Evolutionary conservation across 2,329 filamentous ascomycete species (phyloP), one percentile per base, ranked within the genome.

Genomic region (Colletotrichum magnum): DNA sequence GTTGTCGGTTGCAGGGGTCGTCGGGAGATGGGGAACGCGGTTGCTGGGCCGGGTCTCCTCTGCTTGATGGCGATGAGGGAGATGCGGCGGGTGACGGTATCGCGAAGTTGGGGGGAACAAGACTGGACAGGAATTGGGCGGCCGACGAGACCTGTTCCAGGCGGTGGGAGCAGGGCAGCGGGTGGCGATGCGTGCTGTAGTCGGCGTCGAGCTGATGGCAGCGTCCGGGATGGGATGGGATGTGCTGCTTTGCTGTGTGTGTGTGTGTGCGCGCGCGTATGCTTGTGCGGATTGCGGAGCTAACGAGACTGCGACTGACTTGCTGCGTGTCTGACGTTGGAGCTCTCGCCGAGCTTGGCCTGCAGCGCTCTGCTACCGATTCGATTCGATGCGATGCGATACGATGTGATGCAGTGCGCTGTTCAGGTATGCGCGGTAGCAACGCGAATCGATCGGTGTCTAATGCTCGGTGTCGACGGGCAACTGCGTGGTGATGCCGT

Each of bases 181-280:
- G 66, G 66, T 56, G 66, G 66, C 66, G 53, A 68, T 65, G 66
- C 28, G 39, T 28, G 15, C 39, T 47, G 51, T 41, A 61, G 48
- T 16, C 47, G 57, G 57, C 43, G 32, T 47, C 56, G 12, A 16
- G 41, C 41, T 13, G 13, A 16, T 36, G 9, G 32, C 10, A 6
- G 7, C 32, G 32, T 36, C 32, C 10, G 9, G 32, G 32, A 36
- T 36, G 9, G 32, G 32, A 36, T 36, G 32, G 32, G 32, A 36
- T 36, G 32, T 36, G 32, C 32, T 36, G 32, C 32, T 36, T 36
- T 36, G 32, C 32, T 36, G 2, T 10, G 32, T 32, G 28, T 32
- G 7, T 32, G 32, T 10, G 32, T 36, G 32, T 36, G 32, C 32
- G 32, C 32, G 32, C 32, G 32, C 32, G 7, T 36, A 36, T 36